phyloP scores from a whole-genome alignment of 345 rosid genomes.

The Eucalyptus regnans region DNA sequence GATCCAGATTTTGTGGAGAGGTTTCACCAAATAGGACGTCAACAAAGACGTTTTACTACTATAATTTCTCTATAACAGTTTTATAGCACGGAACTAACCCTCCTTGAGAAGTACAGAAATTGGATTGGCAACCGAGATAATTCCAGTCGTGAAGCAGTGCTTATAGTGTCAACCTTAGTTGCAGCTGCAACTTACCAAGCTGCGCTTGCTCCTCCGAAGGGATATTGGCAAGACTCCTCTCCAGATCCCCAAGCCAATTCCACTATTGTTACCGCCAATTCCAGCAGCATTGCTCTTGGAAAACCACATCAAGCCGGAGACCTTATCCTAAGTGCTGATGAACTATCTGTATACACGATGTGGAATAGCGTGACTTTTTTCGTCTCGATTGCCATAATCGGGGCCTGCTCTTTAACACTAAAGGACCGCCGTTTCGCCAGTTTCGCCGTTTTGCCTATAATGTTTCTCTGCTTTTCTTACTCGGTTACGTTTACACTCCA shows the following conservation, averaged over 20 bases:
- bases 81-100: too few species aligned
- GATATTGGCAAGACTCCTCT: too few species aligned
- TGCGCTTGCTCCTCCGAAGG: too few species aligned
- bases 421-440: accelerated
- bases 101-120: accelerated
- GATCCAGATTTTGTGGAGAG: too few species aligned
- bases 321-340: accelerated
- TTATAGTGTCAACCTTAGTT: too few species aligned
- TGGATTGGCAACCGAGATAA: accelerated
- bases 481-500: accelerated
- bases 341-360: accelerated
- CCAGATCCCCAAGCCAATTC: too few species aligned
- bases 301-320: too few species aligned
- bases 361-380: accelerated
- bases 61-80: too few species aligned
- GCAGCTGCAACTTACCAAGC: too few species aligned
- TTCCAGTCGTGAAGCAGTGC: accelerated
- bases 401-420: accelerated
- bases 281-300: too few species aligned
- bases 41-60: too few species aligned
- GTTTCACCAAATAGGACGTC: accelerated
- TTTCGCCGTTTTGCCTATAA: accelerated
- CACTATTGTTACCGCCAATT: too few species aligned
- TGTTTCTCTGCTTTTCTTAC: accelerated
- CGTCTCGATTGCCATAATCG: accelerated